Evolutionary conservation across 306 rosid species (phyloP).

Genomic region (Cucumis hystrix): DNA sequence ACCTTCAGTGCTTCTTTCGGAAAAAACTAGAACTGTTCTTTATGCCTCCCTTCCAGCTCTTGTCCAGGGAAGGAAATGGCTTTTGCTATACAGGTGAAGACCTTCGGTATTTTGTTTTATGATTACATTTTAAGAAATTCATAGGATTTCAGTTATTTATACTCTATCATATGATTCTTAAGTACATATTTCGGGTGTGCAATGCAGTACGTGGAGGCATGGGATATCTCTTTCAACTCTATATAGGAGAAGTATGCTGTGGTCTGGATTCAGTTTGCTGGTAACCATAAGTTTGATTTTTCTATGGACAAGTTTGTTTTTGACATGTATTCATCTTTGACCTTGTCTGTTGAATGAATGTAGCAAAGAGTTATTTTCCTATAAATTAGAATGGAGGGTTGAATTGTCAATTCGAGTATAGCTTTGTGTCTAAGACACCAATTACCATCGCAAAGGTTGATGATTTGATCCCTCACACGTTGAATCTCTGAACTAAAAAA

Average conservation of each 20-base stretch:
- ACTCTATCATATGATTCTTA: not conserved
- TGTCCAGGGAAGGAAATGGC: constrained; percentile 87
- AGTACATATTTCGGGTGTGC: constrained; percentile 1
- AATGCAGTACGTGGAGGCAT: constrained; percentile 80
- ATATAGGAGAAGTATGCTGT: constrained; percentile 73
- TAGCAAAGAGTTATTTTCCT: not conserved
- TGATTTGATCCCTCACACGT: not conserved
- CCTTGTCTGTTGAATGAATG: not conserved
- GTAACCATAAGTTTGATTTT: constrained; percentile 21
- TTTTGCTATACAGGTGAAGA: constrained; percentile 63
- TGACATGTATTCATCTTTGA: not conserved
- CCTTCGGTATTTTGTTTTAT: constrained; percentile 10
- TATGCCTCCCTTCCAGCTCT: constrained; percentile 73
- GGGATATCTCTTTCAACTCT: constrained; percentile 79
- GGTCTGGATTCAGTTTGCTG: constrained; percentile 88
- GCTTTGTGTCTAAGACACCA: not conserved
- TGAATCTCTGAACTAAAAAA: no score
- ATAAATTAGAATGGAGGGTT: not conserved
- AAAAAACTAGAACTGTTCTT: constrained; percentile 35
- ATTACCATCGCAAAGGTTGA: not conserved
- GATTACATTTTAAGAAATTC: not conserved
- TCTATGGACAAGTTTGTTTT: not conserved
- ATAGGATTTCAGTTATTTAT: not conserved
- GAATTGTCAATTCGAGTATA: not conserved
- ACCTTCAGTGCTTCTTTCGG: constrained; percentile 63